Base-by-base conservation (phyloP, 208 protist species). In the Leptomonas pyrrhocoris region DNA sequence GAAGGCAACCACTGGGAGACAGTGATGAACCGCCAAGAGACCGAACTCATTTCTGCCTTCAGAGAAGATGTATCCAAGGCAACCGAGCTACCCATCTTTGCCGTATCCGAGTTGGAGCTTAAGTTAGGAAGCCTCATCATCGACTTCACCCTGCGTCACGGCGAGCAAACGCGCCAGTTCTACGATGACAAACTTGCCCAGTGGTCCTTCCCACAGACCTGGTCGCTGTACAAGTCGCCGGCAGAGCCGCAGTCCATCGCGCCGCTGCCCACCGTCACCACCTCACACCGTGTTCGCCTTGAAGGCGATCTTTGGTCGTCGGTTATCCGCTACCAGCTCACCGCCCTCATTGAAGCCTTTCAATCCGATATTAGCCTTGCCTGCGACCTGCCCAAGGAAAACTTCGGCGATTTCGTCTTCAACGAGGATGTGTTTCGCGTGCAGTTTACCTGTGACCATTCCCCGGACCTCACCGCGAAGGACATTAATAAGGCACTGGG, bases 1-100 rank as follows among this genome's bases (percentile, higher is more conserved):
- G 79, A 86, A 8, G 81, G 85, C 34, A 73, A 83, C 18, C 56
- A 69, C 71, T 90, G 81, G 81, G 67, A 49, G 0, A 42, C 60
- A 2, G 79, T 90, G 2, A 15, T 85, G 19, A 38, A 62, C 0
- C 38, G 69, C 36, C 65, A 80, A 28, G 73, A 56, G 28, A 49
- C 56, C 0, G 73, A 64, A 5, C 68, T 90, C 15, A 25, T 68
- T 5, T 21, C 62, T 0, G 75, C 78, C 19, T 83, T 86, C 56
- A 66, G 38, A 3, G 42, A 19, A 4, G 81, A 85, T 42, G 74
- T 90, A 9, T 73, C 72, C 49, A 58, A 56, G 13, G 76, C 75
- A 27, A 60, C 56, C 13, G 21, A 19, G 0, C 40, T 70, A 19
- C 48, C 62, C 0, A 9, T 2, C 4, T 0, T 43, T 2, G 28